Evolutionary conservation across 345 rosid species (phyloP), one percentile per base, ranked within the genome.

Genomic region (Aegle marmelos): DNA sequence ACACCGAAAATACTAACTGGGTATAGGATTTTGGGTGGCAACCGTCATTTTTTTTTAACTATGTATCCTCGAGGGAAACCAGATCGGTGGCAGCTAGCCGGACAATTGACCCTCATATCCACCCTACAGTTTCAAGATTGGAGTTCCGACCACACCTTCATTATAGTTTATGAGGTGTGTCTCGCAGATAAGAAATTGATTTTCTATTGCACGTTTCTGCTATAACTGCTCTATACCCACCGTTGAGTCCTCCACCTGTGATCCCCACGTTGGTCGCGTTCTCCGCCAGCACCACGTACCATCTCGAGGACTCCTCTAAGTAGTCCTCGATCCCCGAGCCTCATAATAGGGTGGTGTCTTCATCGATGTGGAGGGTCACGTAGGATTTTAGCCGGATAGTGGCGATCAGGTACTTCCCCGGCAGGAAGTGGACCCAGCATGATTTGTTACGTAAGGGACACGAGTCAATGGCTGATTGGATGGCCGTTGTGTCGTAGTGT

Each of bases 251-350:
- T 11, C 98, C 97, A 16, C 99, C 99, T 0, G 94, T 91, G 28
- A 93, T 92, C 2, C 45, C 45, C 13, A 39, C 1, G 39, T 95
- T 90, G 21, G 72, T 87, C 17, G 90, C 94, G 68, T 86, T 88
- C 84, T 93, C 93, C 53, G 94, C 97, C 84, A 88, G 60, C 72
- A 93, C 88, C 82, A 93, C 98, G 79, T 91, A 95, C 97, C 98
- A 95, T 34, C 86, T 88, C 68, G 80, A 62, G 9, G 67, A 82
- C 61, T 87, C 86, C 76, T 28, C 81, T 57, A 94, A 96, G 77
- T 92, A 89, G 80, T 93, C 98, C 71, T 83, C 84, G 21, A 92
- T 74, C 79, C 76, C 70, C 63, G 93, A 79, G 24, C 99, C 99
- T 0, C 97, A 97, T 28, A 92, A 78, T 66, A 95, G 36, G 36